Evolutionary conservation across 1,284 basidiomycete genomes (phyloP).

Genomic region (Rhodotorula sp.): DNA sequence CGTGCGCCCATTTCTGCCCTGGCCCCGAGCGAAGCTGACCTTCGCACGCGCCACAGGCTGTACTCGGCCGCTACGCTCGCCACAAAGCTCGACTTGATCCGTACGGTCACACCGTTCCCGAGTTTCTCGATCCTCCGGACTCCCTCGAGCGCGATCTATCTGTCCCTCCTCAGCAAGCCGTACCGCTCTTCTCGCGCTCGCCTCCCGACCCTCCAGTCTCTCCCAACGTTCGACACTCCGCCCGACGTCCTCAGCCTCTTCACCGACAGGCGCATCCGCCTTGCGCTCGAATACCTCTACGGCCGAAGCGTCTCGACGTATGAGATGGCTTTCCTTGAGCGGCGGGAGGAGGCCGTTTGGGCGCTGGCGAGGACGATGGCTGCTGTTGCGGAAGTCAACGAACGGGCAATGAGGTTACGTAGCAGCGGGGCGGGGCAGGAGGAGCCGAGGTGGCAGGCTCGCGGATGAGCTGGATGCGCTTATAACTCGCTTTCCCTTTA

Average conservation of each 20-base stretch:
- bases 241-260: neutral
- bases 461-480: no score
- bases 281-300: conserved; percentile 9
- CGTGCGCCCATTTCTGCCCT: neutral
- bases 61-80: neutral
- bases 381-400: conserved; percentile 2
- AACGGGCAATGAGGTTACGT: neutral
- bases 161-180: neutral
- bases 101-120: neutral
- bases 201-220: neutral
- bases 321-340: conserved; percentile 1
- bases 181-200: neutral
- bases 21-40: neutral
- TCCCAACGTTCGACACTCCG: neutral
- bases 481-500: no score
- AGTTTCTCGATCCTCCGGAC: neutral
- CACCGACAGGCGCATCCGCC: neutral
- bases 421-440: no score
- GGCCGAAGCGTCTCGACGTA: neutral
- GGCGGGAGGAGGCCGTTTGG: neutral
- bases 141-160: neutral
- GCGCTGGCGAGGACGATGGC: neutral
- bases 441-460: no score
- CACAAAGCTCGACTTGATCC: neutral
- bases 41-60: neutral